Evolutionary conservation across 1,284 basidiomycete species (phyloP).

Genomic region (Sparassis latifolia): DNA sequence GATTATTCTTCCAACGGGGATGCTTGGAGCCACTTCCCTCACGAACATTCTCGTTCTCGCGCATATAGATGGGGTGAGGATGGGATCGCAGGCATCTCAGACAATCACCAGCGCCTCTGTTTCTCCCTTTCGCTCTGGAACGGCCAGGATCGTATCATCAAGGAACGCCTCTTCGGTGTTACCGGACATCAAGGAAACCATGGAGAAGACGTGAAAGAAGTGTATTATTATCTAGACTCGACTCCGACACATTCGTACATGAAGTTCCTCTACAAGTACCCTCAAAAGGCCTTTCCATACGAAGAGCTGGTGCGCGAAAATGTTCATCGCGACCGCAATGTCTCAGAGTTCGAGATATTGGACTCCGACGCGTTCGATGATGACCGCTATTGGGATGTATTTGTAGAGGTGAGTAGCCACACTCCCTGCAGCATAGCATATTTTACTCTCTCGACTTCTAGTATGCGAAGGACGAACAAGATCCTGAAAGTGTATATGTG

Average conservation of each 20-base stretch:
- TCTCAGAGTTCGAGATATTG: slow-evolving; percentile 88
- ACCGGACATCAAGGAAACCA: slow-evolving; percentile 97
- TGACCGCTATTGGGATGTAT: slow-evolving; percentile 96
- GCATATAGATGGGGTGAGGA: slow-evolving; percentile 99
- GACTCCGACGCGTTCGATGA: slow-evolving; percentile 92
- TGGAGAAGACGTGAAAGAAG: slow-evolving; percentile 97
- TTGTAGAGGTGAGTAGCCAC: slow-evolving; percentile 69
- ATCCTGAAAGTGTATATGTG: slow-evolving; percentile 83
- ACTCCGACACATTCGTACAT: slow-evolving; percentile 99
- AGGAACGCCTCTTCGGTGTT: slow-evolving; percentile 92
- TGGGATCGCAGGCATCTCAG: slow-evolving; percentile 92
- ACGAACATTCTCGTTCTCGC: slow-evolving; percentile 89
- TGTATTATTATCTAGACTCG: slow-evolving; percentile 98
- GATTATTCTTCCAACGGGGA: slow-evolving; percentile 96
- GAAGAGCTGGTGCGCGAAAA: slow-evolving; percentile 89
- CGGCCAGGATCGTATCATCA: slow-evolving; percentile 89
- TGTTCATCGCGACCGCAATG: slow-evolving; percentile 76
- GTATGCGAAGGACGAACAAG: slow-evolving; percentile 97
- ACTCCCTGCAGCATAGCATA: slow-evolving; percentile 8
- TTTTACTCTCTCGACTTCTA: slow-evolving; percentile 27
- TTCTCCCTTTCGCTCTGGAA: slow-evolving; percentile 94
- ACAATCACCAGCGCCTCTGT: slow-evolving; percentile 93
- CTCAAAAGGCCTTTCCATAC: slow-evolving; percentile 89
- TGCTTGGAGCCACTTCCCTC: slow-evolving; percentile 97
- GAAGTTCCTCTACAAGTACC: slow-evolving; percentile 99